These are phyloP conservation scores for Fusarium sp. DNA, from an alignment of 2,329 filamentous ascomycete species.

Conservation along the genomic window DNA sequence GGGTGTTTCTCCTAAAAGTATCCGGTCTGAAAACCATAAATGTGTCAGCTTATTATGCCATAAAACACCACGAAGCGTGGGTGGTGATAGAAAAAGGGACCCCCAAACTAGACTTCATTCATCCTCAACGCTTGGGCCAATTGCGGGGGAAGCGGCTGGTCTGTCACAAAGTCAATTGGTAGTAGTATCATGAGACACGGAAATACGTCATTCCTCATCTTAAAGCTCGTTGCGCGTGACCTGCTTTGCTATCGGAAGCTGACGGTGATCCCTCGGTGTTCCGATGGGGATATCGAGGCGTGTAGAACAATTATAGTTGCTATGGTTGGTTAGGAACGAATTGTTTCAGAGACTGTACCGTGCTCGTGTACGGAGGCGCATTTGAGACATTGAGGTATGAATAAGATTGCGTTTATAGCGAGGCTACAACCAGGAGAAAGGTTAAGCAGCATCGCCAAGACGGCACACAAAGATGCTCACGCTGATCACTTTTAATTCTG, in stretches of 20 bases:
- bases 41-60: constrained; percentile 12
- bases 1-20: background rate
- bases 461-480: constrained; percentile 10
- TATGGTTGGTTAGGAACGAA: constrained; percentile 12
- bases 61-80: constrained; percentile 11
- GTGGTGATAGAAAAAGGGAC: constrained; percentile 11
- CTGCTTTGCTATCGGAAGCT: background rate
- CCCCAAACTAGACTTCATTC: background rate
- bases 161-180: constrained; percentile 18
- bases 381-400: background rate
- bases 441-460: constrained; percentile 18
- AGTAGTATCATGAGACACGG: constrained; percentile 5
- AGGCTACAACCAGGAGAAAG: constrained; percentile 3
- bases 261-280: constrained; percentile 29
- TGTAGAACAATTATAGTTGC: background rate
- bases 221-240: constrained; percentile 13
- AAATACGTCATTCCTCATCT: constrained; percentile 26
- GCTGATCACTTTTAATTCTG: background rate
- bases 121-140: constrained; percentile 1
- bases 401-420: constrained; percentile 3
- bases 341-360: constrained; percentile 16
- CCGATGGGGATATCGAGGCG: constrained; percentile 32
- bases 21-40: background rate
- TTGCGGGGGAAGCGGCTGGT: constrained; percentile 19
- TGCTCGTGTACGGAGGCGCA: background rate